These are phyloP conservation scores for Chlorella sp. DNA, from an alignment of 139 green algal species.

Conservation along the genomic window DNA sequence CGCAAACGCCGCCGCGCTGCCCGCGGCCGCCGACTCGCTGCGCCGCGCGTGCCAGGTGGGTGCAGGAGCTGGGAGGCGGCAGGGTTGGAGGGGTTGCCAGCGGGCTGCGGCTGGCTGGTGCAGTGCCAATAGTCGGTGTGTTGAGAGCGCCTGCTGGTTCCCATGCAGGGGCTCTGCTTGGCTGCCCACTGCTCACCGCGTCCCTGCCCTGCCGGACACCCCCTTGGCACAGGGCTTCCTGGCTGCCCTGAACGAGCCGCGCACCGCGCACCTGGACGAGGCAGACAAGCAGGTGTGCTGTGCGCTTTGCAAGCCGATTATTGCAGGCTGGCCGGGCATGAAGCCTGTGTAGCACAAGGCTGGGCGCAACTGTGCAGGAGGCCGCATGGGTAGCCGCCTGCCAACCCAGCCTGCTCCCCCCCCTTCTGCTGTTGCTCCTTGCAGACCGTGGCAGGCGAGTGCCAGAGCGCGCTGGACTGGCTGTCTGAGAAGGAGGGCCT, in stretches of 20 bases:
- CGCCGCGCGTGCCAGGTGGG: conserved; percentile 25
- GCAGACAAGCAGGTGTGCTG: conserved; percentile 69
- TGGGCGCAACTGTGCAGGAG: too few relatives aligned
- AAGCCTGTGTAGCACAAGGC: too few relatives aligned
- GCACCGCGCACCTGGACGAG: conserved; percentile 84
- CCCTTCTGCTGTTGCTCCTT: too few relatives aligned
- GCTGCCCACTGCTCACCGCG: neutral
- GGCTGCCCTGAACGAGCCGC: conserved; percentile 44
- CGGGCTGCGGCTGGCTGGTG: neutral
- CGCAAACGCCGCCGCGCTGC: conserved; percentile 47
- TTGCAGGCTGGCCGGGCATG: too few relatives aligned
- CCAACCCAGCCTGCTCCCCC: too few relatives aligned
- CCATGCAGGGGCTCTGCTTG: neutral
- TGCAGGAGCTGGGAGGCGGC: neutral
- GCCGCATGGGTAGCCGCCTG: too few relatives aligned
- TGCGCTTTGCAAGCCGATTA: too few relatives aligned
- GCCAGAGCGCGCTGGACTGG: conserved; percentile 79
- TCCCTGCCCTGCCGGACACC: conserved; percentile 7
- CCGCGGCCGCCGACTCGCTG: conserved; percentile 37
- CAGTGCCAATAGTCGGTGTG: neutral
- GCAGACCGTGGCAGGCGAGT: conserved; percentile 79
- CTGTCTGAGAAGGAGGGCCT: conserved; percentile 79
- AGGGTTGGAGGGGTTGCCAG: neutral
- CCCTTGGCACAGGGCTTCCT: conserved; percentile 51
- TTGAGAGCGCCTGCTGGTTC: neutral